Percentiles rank a stretch among this genome's conserved stretches.
These are phyloP conservation scores for Leucogyrophana mollusca DNA, from an alignment of 768 basidiomycete species.

Conservation along the genomic window DNA sequence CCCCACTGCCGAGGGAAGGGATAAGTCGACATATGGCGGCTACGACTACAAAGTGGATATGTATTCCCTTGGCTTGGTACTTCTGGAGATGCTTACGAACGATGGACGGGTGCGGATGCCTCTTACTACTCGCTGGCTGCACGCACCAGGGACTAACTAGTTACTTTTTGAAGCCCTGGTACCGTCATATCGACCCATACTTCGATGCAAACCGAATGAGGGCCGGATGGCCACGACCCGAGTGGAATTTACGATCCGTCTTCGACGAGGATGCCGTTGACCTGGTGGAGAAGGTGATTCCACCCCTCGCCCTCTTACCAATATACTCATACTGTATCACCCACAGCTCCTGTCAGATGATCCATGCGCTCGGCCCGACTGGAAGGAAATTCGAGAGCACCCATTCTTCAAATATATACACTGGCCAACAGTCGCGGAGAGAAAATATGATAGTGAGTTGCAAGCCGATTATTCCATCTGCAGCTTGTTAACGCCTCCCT, in stretches of 20 bases:
- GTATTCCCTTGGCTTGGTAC: conserved; percentile 7
- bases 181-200: not conserved
- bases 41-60: conserved; percentile 9
- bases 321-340: not conserved
- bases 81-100: conserved; percentile 13
- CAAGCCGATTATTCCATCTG: too few relatives aligned
- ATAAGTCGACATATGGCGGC: not conserved
- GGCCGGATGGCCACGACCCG: not conserved
- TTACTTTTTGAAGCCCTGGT: not conserved
- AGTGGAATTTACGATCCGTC: not conserved
- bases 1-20: not conserved
- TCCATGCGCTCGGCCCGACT: not conserved
- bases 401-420: not conserved
- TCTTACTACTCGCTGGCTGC: too few relatives aligned
- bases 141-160: too few relatives aligned
- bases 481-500: too few relatives aligned
- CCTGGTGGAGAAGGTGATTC: not conserved
- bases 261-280: too few relatives aligned
- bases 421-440: not conserved
- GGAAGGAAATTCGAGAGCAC: not conserved
- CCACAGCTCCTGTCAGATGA: not conserved
- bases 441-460: not conserved
- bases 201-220: not conserved
- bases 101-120: conserved; percentile 1
- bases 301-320: not conserved